phyloP scores from a whole-genome alignment of 73 alveolate species.

The Effrenium voratum region DNA sequence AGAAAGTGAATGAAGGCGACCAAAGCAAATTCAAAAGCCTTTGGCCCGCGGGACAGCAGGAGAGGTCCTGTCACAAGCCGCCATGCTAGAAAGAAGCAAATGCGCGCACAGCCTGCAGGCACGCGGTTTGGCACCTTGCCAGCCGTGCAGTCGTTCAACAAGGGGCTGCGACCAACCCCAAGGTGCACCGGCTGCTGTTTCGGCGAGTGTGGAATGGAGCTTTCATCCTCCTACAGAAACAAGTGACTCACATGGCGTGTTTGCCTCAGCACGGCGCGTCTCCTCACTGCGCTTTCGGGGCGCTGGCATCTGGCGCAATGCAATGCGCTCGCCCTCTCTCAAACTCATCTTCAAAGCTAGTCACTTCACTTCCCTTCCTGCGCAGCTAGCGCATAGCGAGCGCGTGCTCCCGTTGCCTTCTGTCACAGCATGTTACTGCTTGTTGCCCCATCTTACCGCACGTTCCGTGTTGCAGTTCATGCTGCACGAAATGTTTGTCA shows the following conservation, averaged over 20 bases:
- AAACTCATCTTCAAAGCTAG: no score
- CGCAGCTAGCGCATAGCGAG: no score
- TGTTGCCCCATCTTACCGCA: no score
- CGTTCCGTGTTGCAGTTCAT: no score
- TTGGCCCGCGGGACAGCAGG: neutral
- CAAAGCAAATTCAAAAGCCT: no score
- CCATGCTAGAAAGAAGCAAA: neutral
- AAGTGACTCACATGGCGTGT: neutral
- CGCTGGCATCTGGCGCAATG: conserved; percentile 58
- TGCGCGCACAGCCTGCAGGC: neutral
- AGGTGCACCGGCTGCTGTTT: neutral
- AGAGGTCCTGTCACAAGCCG: neutral
- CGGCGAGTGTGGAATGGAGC: neutral
- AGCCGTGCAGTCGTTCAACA: neutral
- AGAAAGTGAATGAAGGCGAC: no score
- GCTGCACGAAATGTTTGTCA: no score
- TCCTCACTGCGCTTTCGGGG: conserved; percentile 65
- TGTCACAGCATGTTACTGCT: no score
- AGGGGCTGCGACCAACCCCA: neutral
- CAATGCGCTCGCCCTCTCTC: no score
- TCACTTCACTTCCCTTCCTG: no score
- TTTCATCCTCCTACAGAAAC: neutral
- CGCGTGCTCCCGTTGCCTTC: no score
- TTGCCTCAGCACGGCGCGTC: no score
- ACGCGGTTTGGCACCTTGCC: neutral